Conservation (phyloP, 1,284 basidiomycete species). For the Heterobasidion irregulare region DNA sequence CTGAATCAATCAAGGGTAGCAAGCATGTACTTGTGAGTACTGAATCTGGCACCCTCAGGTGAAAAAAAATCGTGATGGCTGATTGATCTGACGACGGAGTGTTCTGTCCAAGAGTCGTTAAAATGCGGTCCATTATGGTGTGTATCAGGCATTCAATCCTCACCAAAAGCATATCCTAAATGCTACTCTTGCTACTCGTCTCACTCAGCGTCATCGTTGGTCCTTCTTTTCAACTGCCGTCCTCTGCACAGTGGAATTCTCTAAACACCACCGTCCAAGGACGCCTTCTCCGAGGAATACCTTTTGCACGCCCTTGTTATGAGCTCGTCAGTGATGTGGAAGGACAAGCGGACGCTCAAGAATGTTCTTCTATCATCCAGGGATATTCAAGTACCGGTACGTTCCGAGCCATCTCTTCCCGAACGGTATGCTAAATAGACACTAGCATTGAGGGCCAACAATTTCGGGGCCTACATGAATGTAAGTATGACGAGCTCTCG, state of each 20-base stretch:
- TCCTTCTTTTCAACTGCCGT: too few species aligned
- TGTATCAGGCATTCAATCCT: too few species aligned
- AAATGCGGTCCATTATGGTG: too few species aligned
- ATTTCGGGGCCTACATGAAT: neutral
- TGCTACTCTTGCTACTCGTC: too few species aligned
- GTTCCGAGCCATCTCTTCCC: neutral
- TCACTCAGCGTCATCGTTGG: too few species aligned
- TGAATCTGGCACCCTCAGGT: too few species aligned
- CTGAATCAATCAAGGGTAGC: too few species aligned
- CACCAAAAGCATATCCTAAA: too few species aligned
- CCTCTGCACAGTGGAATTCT: neutral
- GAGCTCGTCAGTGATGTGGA: neutral
- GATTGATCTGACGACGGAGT: too few species aligned
- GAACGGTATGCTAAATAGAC: neutral
- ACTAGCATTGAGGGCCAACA: neutral
- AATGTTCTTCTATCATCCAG: neutral
- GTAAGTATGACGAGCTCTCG: neutral
- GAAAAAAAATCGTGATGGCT: too few species aligned
- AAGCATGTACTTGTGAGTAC: too few species aligned
- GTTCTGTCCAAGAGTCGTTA: too few species aligned
- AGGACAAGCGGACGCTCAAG: neutral
- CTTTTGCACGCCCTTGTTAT: neutral
- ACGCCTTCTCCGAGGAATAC: neutral
- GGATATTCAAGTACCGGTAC: neutral
- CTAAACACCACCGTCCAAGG: neutral